These are phyloP conservation scores for Achaetomiella virescens DNA, from an alignment of 495 filamentous ascomycete genomes.

Conservation along the genomic window DNA sequence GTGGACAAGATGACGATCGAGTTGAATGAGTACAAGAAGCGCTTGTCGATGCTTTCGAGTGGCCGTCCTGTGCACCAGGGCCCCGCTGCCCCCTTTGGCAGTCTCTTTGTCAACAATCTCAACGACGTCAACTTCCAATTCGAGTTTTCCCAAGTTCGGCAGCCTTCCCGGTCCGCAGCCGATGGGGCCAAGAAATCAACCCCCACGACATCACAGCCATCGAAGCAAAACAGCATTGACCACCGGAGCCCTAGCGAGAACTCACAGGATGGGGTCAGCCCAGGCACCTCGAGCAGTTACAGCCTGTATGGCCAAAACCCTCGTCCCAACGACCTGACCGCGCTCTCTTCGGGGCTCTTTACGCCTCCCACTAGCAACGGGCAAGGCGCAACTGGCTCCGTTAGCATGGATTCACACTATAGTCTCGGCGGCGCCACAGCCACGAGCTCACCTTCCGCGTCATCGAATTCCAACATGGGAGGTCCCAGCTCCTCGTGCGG, in stretches of 20 bases:
- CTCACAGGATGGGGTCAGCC: constrained; percentile 26
- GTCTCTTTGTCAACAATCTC: constrained; percentile 53
- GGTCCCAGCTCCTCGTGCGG: constrained; percentile 71
- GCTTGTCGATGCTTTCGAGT: constrained; percentile 55
- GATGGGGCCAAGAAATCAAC: constrained; percentile 30
- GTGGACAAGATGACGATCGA: constrained; percentile 83
- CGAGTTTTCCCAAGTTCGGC: constrained; percentile 91
- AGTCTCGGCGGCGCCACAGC: constrained; percentile 31
- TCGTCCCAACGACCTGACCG: constrained; percentile 32
- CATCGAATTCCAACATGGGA: constrained; percentile 50
- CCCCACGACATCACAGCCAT: constrained; percentile 14
- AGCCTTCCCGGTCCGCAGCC: constrained; percentile 57
- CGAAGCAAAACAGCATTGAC: constrained; percentile 20
- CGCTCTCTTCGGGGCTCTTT: constrained; percentile 29
- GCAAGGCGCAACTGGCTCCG: constrained; percentile 38
- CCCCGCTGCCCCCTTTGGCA: constrained; percentile 31
- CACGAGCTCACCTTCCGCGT: constrained; percentile 58
- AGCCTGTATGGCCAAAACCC: constrained; percentile 21
- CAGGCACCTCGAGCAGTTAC: constrained; percentile 21
- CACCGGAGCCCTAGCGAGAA: constrained; percentile 30
- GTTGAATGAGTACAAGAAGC: constrained; percentile 82
- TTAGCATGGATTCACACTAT: constrained; percentile 54
- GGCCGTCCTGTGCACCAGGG: constrained; percentile 18
- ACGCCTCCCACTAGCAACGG: constrained; percentile 30
- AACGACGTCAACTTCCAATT: constrained; percentile 74